Conservation (phyloP, 2,329 filamentous ascomycete species). For the Basipetospora chlamydospora region DNA sequence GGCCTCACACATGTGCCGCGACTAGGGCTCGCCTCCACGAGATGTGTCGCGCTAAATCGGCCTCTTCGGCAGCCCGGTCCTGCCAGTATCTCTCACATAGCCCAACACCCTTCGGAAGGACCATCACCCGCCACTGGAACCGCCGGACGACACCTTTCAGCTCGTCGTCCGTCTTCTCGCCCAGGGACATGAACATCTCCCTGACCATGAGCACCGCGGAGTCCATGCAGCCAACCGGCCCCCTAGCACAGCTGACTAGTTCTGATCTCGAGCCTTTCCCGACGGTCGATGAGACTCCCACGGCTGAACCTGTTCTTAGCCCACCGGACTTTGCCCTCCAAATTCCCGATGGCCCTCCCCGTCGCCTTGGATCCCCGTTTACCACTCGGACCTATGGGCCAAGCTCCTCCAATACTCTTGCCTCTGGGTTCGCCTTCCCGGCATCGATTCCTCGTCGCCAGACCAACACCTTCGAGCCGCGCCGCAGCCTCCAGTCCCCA, state of each 20-base stretch:
- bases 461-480: conserved; percentile 33
- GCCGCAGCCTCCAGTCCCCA: conserved; percentile 37
- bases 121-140: conserved; percentile 33
- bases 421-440: conserved; percentile 21
- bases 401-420: conserved; percentile 38
- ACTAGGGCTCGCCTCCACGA: conserved; percentile 48
- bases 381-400: conserved; percentile 45
- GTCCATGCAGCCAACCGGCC: conserved; percentile 48
- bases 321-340: conserved; percentile 9
- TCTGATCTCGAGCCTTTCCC: conserved; percentile 17
- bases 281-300: neutral
- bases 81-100: conserved; percentile 34
- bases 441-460: conserved; percentile 18
- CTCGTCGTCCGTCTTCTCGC: conserved; percentile 37
- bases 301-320: neutral
- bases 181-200: conserved; percentile 48
- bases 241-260: conserved; percentile 43
- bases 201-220: conserved; percentile 48
- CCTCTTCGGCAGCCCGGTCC: conserved; percentile 25
- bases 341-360: conserved; percentile 5
- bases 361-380: conserved; percentile 39
- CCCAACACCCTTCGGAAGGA: conserved; percentile 40
- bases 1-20: conserved; percentile 49
- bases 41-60: conserved; percentile 42
- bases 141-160: conserved; percentile 31